These are phyloP conservation scores for Leccinellum rugosiceps DNA, from an alignment of 768 basidiomycete species.

Conservation along the genomic window DNA sequence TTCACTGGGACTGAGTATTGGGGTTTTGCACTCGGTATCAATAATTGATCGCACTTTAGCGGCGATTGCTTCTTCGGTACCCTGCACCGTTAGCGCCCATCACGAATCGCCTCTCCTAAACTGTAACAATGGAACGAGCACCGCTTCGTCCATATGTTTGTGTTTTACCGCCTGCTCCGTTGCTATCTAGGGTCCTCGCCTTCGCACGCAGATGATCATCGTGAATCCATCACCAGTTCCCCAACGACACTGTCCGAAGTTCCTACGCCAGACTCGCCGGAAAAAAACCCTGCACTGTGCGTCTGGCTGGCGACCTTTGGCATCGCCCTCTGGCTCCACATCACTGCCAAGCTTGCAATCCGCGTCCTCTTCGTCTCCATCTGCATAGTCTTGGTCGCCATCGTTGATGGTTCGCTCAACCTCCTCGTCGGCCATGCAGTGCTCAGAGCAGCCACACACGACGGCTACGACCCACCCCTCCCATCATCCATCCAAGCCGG, in stretches of 20 bases:
- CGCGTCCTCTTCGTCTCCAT: conserved; percentile 2
- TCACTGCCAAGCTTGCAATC: conserved; percentile 6
- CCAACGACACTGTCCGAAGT: background rate
- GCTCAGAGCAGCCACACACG: conserved; percentile 7
- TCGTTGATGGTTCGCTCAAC: conserved; percentile 8
- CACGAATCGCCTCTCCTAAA: background rate
- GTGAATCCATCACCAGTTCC: background rate
- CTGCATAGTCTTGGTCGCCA: conserved; percentile 4
- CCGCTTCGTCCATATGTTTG: conserved; percentile 7
- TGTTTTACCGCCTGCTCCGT: conserved; percentile 6
- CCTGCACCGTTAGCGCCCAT: background rate
- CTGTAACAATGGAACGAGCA: background rate
- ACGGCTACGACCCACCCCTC: conserved; percentile 9
- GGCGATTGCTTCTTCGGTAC: background rate
- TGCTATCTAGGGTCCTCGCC: background rate
- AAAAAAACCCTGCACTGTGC: conserved; percentile 4
- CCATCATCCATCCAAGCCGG: conserved; percentile 10
- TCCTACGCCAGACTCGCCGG: background rate
- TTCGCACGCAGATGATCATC: background rate
- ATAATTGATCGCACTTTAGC: background rate
- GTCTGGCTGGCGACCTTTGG: conserved; percentile 15
- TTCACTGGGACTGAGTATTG: background rate
- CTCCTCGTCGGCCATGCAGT: conserved; percentile 12
- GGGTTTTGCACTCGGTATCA: background rate
- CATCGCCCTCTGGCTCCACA: conserved; percentile 9